Base-by-base conservation (phyloP, 2,329 filamentous ascomycete species). In the Incumbomyces lentus region DNA sequence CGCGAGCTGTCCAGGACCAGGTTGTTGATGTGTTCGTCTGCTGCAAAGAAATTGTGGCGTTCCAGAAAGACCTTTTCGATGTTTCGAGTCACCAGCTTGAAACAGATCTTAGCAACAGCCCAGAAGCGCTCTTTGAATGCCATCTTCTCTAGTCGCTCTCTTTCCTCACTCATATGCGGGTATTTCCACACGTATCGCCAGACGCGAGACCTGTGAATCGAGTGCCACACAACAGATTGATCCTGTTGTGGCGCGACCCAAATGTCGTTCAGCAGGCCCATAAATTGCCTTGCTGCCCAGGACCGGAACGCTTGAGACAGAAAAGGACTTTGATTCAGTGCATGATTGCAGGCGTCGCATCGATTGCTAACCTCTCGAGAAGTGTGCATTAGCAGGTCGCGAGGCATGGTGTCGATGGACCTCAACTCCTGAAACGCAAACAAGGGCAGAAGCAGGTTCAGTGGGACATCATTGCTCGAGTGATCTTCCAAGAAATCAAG, bases 161-260 rank as follows among this genome's bases (percentile, higher is more conserved):
- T 6, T 17, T 18, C 6, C 12, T 16, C 18, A 13, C n/a, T 18
- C 18, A 39, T 17, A 6, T 39, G n/a, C 18, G 36, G 36, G 18
- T 17, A 39, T 39, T 39, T 39, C 36, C 36, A 39, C 6, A 22
- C 12, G 36, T 39, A 39, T 17, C 36, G 36, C 36, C 36, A 39
- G 36, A 39, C 36, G 4, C 36, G 36, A 39, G 36, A 39, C 18
- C 36, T 6, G n/a, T 13, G n/a, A 6, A 39, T 39, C 12, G 36
- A 16, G 18, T 39, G 36, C n/a, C n/a, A 39, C 18, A 22, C 36
- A 6, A 35, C 13, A 22, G 14, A 39, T 22, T 39, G 36, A 13
- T 39, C n/a, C 12, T n/a, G 12, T n/a, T 17, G 12, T 13, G 36
- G 36, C 36, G n/a, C 36, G 13, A 39, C 36, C 36, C 36, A 39